A percentile compares a stretch with the other conserved stretches of the same genome.
phyloP scores from a whole-genome alignment of 495 filamentous ascomycete genomes.

The Trichoderma gamsii region DNA sequence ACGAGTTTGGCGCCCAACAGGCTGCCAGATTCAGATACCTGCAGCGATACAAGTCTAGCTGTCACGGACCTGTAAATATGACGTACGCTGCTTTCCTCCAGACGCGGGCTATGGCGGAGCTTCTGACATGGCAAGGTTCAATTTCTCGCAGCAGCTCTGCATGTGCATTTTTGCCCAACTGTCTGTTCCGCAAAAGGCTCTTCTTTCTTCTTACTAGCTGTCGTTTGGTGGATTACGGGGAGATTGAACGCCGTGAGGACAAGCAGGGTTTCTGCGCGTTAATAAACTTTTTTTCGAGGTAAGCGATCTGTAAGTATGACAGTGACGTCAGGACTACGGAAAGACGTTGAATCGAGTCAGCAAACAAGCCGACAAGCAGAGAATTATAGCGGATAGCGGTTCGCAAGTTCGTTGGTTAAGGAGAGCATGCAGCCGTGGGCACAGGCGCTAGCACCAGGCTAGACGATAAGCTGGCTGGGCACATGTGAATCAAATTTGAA shows the following conservation, averaged over 20 bases:
- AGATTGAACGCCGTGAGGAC: background rate
- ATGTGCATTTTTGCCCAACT: background rate
- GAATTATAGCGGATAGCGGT: background rate
- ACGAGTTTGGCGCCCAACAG: background rate
- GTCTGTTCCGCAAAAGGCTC: background rate
- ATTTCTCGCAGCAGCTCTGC: constrained; percentile 4
- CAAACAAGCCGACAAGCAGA: background rate
- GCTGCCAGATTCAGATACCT: background rate
- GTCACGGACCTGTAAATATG: constrained; percentile 3
- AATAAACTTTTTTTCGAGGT: no score
- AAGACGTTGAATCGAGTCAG: background rate
- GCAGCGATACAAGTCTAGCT: background rate
- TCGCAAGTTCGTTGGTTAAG: background rate
- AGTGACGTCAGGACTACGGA: constrained; percentile 5
- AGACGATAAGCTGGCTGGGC: background rate
- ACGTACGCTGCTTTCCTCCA: background rate
- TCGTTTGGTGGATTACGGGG: background rate
- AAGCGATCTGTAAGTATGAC: background rate
- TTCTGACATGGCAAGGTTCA: background rate
- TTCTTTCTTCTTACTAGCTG: background rate
- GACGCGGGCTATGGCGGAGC: background rate
- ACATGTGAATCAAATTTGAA: background rate
- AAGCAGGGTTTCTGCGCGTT: background rate
- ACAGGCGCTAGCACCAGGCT: background rate
- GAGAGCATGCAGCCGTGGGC: no score